phyloP scores from a whole-genome alignment of 148 eudicot species.

The Dianthus caryophyllus region DNA sequence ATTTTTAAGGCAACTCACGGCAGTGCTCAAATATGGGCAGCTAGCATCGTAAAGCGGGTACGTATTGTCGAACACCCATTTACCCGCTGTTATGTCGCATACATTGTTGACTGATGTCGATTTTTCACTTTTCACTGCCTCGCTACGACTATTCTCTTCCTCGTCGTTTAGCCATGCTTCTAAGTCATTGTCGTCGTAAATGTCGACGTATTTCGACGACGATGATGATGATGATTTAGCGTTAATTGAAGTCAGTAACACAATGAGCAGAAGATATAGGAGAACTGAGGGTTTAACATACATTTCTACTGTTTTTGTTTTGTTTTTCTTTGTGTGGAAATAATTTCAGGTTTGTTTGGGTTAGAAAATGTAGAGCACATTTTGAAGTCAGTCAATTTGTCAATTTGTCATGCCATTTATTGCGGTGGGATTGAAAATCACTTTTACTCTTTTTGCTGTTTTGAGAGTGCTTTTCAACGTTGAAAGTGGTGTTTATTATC shows the following conservation, averaged over 20 bases:
- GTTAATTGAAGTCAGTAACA: not conserved
- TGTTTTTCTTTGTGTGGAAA: not conserved
- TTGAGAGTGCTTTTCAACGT: too few species aligned
- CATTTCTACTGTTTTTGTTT: not conserved
- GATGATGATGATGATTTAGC: constrained; percentile 20
- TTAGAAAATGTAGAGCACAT: not conserved
- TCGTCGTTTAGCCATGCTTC: too few species aligned
- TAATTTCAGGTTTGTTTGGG: too few species aligned
- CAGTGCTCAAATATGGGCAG: constrained; percentile 68
- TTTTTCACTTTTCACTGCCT: constrained; percentile 33
- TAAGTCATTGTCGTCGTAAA: too few species aligned
- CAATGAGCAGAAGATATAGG: not conserved
- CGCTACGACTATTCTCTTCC: constrained; percentile 35
- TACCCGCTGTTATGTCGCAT: constrained; percentile 58
- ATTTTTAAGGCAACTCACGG: constrained; percentile 61
- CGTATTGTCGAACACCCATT: constrained; percentile 74
- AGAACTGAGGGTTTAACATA: not conserved
- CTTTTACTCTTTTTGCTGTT: too few species aligned
- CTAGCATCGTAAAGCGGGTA: constrained; percentile 71
- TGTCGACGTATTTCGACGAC: too few species aligned
- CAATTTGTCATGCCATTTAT: not conserved
- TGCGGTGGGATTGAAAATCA: not conserved
- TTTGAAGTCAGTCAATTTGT: not conserved
- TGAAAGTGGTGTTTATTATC: too few species aligned
- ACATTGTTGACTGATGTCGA: constrained; percentile 22